Evolutionary conservation across 2,329 filamentous ascomycete genomes (phyloP).

Genomic region (Magnaporthiopsis incrustans): DNA sequence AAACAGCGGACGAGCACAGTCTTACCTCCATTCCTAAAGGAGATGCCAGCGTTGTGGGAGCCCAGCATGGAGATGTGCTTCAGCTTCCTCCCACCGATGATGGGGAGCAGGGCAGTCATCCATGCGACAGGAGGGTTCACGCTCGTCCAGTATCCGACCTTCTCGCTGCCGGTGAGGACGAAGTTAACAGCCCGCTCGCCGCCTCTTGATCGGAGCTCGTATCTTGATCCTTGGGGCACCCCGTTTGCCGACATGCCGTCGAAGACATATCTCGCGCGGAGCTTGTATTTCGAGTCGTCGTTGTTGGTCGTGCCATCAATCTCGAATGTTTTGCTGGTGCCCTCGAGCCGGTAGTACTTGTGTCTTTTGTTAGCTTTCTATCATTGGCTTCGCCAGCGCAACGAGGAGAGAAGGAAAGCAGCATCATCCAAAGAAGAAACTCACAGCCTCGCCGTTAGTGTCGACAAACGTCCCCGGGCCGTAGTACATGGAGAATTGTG

Average conservation of each 20-base stretch:
- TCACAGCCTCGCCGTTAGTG: conserved; percentile 10
- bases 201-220: conserved; percentile 8
- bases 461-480: conserved; percentile 8
- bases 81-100: conserved; percentile 23
- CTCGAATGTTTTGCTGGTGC: conserved; percentile 11
- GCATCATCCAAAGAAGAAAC: background rate
- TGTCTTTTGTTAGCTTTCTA: background rate
- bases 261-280: conserved; percentile 9
- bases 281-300: conserved; percentile 4
- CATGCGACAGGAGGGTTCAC: conserved; percentile 10
- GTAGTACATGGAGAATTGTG: conserved; percentile 6
- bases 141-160: conserved; percentile 12
- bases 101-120: conserved; percentile 13
- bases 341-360: conserved; percentile 9
- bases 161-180: conserved; percentile 15
- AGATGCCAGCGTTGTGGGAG: conserved; percentile 34
- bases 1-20: background rate
- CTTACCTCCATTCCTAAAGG: conserved; percentile 15
- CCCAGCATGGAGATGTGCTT: conserved; percentile 34
- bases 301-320: conserved; percentile 10
- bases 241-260: conserved; percentile 9
- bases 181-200: conserved; percentile 7
- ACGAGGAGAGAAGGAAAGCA: background rate
- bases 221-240: background rate
- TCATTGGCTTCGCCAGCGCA: background rate